phyloP scores from a whole-genome alignment of 768 basidiomycete genomes.

The Glaciozyma martinii region DNA sequence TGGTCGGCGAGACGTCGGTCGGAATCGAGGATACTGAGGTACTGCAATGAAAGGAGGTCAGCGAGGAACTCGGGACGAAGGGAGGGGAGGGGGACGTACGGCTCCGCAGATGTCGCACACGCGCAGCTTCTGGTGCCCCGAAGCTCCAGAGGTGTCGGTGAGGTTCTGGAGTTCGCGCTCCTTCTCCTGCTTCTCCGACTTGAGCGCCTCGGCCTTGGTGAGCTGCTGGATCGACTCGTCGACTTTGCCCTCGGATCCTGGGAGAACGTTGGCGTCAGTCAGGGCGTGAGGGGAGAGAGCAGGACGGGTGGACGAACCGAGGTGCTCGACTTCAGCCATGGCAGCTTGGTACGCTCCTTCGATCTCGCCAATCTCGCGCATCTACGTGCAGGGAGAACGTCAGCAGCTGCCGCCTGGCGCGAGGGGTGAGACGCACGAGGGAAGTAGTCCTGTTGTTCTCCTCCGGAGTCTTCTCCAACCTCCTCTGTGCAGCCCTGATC shows the following conservation, averaged over 20 bases:
- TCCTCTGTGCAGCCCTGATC: slow-evolving; percentile 83
- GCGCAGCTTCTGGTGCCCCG: slow-evolving; percentile 97
- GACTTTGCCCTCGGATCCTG: slow-evolving; percentile 97
- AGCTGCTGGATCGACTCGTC: slow-evolving; percentile 98
- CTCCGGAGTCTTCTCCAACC: slow-evolving; percentile 98
- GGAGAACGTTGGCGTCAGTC: background rate
- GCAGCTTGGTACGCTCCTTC: slow-evolving; percentile 97
- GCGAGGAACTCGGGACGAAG: background rate
- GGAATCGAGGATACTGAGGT: slow-evolving; percentile 92
- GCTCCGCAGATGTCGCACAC: slow-evolving; percentile 97
- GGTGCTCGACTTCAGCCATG: slow-evolving; percentile 91
- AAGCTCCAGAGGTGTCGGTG: slow-evolving; percentile 95
- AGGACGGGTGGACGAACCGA: slow-evolving; percentile 49
- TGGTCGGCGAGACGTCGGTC: slow-evolving; percentile 98
- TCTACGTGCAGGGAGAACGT: slow-evolving; percentile 45
- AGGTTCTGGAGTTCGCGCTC: slow-evolving; percentile 95
- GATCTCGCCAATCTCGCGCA: slow-evolving; percentile 99
- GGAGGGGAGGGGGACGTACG: background rate
- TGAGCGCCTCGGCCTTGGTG: slow-evolving; percentile 93
- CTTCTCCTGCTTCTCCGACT: slow-evolving; percentile 89
- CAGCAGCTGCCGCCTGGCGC: background rate
- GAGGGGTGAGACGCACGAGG: slow-evolving; percentile 49
- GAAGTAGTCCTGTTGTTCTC: slow-evolving; percentile 99
- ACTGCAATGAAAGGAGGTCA: slow-evolving; percentile 37
- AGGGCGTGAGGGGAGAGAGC: slow-evolving; percentile 22